Evolutionary conservation across 2,329 filamentous ascomycete species (phyloP).

Genomic region (Endocalyx cinctus): DNA sequence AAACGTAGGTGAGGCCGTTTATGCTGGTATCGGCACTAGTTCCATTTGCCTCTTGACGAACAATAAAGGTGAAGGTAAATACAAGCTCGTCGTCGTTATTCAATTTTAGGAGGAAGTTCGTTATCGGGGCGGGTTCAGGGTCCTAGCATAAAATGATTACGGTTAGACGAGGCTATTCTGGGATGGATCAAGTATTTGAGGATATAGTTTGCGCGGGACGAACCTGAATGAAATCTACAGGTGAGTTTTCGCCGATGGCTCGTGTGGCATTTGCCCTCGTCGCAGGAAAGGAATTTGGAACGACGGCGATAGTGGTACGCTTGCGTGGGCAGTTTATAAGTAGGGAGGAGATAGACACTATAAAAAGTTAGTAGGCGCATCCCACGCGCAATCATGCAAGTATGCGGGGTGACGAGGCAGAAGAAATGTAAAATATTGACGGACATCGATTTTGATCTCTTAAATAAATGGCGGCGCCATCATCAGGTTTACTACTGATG

Average conservation of each 20-base stretch:
- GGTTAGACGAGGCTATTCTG: no score
- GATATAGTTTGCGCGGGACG: no score
- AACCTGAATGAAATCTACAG: slow-evolving; percentile 92
- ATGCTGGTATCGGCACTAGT: slow-evolving; percentile 67
- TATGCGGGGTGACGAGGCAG: no score
- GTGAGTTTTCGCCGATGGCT: slow-evolving; percentile 66
- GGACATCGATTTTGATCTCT: slow-evolving; percentile 89
- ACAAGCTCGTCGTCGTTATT: slow-evolving; percentile 86
- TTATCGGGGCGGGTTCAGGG: slow-evolving; percentile 59
- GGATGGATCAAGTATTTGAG: no score
- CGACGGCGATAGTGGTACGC: slow-evolving; percentile 70
- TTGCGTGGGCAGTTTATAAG: slow-evolving; percentile 75
- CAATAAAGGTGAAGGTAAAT: slow-evolving; percentile 88
- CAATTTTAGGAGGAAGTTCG: slow-evolving; percentile 80
- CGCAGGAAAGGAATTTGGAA: slow-evolving; percentile 84
- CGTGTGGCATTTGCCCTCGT: slow-evolving; percentile 70
- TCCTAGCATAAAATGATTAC: slow-evolving; percentile 54
- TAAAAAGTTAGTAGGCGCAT: slow-evolving; percentile 19
- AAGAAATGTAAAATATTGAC: no score
- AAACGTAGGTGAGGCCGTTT: slow-evolving; percentile 86
- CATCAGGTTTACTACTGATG: slow-evolving; percentile 83
- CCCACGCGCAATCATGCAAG: no score
- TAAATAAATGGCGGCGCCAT: slow-evolving; percentile 74
- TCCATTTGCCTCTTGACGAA: slow-evolving; percentile 55
- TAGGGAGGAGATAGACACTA: slow-evolving; percentile 84